Evolutionary conservation across 192 early-diverging fungal species (phyloP).

Genomic region (Gaertneriomyces semiglobifer): DNA sequence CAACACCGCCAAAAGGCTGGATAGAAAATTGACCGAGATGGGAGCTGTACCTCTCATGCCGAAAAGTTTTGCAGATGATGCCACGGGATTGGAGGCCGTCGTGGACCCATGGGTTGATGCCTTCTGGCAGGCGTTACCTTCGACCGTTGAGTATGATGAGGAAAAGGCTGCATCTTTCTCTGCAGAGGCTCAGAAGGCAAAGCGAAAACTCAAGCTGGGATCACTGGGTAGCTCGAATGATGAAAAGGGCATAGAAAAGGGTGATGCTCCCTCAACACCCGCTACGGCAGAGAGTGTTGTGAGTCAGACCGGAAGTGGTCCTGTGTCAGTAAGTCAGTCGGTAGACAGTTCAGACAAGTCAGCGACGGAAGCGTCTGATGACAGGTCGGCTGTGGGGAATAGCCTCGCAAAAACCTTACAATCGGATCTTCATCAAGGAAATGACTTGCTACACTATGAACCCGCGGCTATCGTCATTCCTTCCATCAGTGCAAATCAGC

Average conservation of each 20-base stretch:
- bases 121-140: constrained; percentile 69
- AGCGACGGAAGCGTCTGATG: neutral
- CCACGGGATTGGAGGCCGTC: constrained; percentile 79
- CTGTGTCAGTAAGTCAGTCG: neutral
- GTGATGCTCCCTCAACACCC: neutral
- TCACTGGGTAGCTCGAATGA: neutral
- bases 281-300: neutral
- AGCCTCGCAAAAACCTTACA: neutral
- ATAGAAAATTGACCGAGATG: constrained; percentile 69
- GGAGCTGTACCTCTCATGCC: constrained; percentile 72
- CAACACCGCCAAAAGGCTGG: constrained; percentile 77
- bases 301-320: neutral
- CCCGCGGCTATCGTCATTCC: constrained; percentile 16
- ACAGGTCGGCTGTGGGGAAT: constrained; percentile 19
- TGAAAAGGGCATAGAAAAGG: constrained; percentile 11
- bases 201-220: constrained; percentile 18
- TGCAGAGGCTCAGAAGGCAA: constrained; percentile 8
- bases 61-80: constrained; percentile 87
- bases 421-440: neutral
- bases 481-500: constrained; percentile 33
- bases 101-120: constrained; percentile 91
- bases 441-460: neutral
- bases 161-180: constrained; percentile 28
- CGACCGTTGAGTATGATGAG: constrained; percentile 44
- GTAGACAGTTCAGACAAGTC: neutral